Conservation (phyloP, 192 early-diverging fungal species). For the Backusella psychrophila region DNA sequence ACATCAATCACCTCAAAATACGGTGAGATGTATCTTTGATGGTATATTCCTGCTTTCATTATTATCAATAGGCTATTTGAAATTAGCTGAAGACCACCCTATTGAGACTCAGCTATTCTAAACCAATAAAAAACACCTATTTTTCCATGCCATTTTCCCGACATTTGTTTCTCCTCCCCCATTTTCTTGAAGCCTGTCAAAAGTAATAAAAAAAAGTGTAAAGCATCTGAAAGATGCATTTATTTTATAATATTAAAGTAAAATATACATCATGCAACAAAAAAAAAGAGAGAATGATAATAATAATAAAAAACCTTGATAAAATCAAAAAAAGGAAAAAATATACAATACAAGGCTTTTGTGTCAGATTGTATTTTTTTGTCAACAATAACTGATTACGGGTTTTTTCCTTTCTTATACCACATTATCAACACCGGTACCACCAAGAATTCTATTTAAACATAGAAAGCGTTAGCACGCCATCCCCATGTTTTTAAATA, state of each 20-base stretch:
- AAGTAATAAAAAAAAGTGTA: neutral
- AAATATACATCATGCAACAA: neutral
- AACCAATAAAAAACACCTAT: neutral
- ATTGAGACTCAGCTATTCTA: neutral
- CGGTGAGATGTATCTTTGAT: too few species aligned
- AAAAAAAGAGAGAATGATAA: neutral
- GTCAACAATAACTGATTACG: neutral
- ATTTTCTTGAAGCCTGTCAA: neutral
- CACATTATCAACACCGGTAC: constrained; percentile 45
- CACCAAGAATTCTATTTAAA: constrained; percentile 32
- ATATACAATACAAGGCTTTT: neutral
- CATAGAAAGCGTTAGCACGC: neutral
- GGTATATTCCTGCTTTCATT: too few species aligned
- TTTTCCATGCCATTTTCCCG: neutral
- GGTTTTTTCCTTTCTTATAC: constrained; percentile 22
- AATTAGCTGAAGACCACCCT: too few species aligned
- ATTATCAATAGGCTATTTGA: too few species aligned
- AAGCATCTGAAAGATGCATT: neutral
- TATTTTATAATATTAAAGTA: neutral
- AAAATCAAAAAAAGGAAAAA: neutral
- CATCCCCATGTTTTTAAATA: neutral
- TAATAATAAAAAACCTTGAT: neutral
- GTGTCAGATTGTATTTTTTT: neutral
- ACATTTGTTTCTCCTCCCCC: neutral
- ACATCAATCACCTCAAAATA: too few species aligned